Percentiles rank a stretch among this genome's conserved stretches.
Conservation (phyloP, 306 rosid species). For the Phaseolus lunatus region DNA sequence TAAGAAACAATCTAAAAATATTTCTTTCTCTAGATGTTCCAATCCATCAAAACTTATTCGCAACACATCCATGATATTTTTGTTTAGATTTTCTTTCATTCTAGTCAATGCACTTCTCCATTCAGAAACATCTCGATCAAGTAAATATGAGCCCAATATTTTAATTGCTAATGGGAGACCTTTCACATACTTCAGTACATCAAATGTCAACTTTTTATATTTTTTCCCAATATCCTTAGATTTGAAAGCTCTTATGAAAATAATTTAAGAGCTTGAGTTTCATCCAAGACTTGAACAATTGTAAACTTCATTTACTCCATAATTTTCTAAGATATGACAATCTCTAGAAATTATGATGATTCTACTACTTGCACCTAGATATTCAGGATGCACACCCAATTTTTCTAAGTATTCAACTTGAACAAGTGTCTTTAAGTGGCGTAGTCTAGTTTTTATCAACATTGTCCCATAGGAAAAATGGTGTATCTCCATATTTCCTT, state of each 20-base stretch:
- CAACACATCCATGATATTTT: not conserved
- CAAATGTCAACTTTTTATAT: not conserved
- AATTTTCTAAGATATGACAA: not conserved
- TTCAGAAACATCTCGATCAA: not conserved
- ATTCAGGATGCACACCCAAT: not conserved
- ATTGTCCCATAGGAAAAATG: not conserved
- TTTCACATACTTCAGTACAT: not conserved
- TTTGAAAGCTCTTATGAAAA: not conserved
- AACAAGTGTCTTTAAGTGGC: not conserved
- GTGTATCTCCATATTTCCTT: not conserved
- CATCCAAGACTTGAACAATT: not conserved
- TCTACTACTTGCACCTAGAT: not conserved
- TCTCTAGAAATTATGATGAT: not conserved
- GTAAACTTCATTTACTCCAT: not conserved
- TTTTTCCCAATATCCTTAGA: not conserved
- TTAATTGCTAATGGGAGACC: slow-evolving; percentile 41
- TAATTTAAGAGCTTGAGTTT: not conserved
- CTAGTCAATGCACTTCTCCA: not conserved
- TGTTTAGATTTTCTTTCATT: not conserved
- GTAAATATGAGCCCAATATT: slow-evolving; percentile 8
- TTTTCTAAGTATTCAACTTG: not conserved
- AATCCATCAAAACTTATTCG: not conserved
- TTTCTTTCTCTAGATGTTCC: no score
- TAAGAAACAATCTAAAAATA: no score
- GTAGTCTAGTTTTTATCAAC: not conserved